A percentile compares a stretch with the other conserved stretches of the same genome.
phyloP scores from a whole-genome alignment of 305 asterid species.

The Fraxinus xanthoxyloides region DNA sequence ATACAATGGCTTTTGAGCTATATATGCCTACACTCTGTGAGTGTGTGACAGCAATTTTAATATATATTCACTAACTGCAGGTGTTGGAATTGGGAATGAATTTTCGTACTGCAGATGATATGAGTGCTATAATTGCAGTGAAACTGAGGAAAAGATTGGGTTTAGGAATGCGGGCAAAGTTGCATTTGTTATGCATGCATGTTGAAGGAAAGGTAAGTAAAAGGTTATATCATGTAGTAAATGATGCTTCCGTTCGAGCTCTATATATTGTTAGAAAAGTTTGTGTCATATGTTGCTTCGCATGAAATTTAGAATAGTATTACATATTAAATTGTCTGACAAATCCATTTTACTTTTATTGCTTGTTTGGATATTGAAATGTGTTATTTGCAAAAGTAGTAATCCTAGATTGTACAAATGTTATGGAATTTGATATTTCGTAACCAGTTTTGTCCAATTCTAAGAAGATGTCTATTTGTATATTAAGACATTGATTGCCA shows the following conservation, averaged over 20 bases:
- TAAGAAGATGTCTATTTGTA: not conserved
- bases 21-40: not conserved
- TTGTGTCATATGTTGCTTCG: not conserved
- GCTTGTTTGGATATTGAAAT: not conserved
- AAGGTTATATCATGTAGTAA: not conserved
- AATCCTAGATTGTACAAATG: not conserved
- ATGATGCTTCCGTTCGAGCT: not conserved
- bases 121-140: constrained; percentile 83
- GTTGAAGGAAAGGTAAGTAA: constrained; percentile 86
- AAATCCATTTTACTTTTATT: not conserved
- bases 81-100: constrained; percentile 89
- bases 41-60: not conserved
- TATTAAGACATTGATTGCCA: constrained; percentile 9
- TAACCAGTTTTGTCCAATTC: constrained; percentile 11
- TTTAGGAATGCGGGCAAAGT: constrained; percentile 78
- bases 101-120: constrained; percentile 86
- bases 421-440: not conserved
- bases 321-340: not conserved
- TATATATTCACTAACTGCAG: constrained; percentile 36
- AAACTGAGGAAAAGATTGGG: constrained; percentile 82
- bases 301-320: not conserved
- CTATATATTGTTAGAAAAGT: not conserved
- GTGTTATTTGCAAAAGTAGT: not conserved
- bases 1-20: constrained; percentile 14
- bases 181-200: constrained; percentile 91